phyloP scores from a whole-genome alignment of 2,329 filamentous ascomycete species.

The Penicillium freii region DNA sequence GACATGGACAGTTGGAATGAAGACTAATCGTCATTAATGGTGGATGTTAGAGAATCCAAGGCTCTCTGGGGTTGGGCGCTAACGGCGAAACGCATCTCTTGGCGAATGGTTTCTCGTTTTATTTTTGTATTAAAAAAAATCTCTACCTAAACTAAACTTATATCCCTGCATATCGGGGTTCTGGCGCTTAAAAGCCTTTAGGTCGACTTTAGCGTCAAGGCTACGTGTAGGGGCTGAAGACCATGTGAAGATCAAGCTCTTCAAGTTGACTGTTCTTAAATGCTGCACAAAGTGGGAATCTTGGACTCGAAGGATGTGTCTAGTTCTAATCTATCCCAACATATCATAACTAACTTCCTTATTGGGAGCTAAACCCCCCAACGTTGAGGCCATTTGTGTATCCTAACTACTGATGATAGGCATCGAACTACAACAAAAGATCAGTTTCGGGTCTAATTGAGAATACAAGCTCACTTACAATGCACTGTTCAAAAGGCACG shows the following conservation, averaged over 20 bases:
- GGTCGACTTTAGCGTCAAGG: neutral
- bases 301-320: neutral
- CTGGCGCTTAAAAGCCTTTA: neutral
- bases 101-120: neutral
- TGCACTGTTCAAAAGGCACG: constrained; percentile 10
- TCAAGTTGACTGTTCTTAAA: neutral
- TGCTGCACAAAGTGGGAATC: neutral
- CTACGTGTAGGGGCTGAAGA: too few relatives aligned
- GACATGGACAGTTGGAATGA: constrained; percentile 25
- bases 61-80: constrained; percentile 1
- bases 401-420: neutral
- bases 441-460: neutral
- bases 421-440: neutral
- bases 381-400: neutral
- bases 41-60: neutral
- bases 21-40: neutral
- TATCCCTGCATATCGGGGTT: too few relatives aligned
- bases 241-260: neutral
- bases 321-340: neutral
- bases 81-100: neutral
- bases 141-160: neutral
- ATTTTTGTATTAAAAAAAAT: neutral
- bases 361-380: neutral
- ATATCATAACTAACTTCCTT: neutral
- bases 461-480: neutral